Evolutionary conservation across 2,329 filamentous ascomycete genomes (phyloP).

Genomic region (Fusarium sp.): DNA sequence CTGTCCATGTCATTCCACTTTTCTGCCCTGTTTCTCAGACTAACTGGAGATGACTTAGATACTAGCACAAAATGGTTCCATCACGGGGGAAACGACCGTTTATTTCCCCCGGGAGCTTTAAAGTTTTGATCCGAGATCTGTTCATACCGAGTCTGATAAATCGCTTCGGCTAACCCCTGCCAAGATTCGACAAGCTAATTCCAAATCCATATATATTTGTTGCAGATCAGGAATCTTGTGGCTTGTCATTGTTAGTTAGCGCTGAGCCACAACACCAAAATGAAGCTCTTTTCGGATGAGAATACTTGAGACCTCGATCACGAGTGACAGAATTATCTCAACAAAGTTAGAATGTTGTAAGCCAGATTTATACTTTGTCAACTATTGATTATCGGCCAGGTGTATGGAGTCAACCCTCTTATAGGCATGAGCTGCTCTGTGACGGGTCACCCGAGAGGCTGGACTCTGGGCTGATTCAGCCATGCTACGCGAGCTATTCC

Average conservation of each 20-base stretch:
- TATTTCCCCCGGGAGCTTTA: no score
- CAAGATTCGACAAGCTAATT: neutral
- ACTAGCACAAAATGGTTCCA: neutral
- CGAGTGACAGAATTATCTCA: neutral
- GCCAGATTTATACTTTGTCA: accelerated
- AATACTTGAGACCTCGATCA: neutral
- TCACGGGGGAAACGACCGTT: neutral
- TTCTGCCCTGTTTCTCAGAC: neutral
- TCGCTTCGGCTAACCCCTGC: neutral
- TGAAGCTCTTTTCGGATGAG: no score
- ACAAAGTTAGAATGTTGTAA: neutral
- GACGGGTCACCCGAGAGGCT: neutral
- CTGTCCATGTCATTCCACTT: neutral
- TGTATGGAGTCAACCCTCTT: no score
- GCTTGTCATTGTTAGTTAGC: neutral
- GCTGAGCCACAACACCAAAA: neutral
- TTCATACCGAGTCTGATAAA: no score
- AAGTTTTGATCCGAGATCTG: neutral
- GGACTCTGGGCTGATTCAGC: no score
- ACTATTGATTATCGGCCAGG: accelerated
- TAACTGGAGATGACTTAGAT: neutral
- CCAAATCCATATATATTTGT: neutral
- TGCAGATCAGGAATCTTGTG: neutral
- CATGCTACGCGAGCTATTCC: neutral
- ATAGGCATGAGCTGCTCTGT: neutral